phyloP scores from a whole-genome alignment of 176 grass and related monocot genomes.

The Eleusine indica region DNA sequence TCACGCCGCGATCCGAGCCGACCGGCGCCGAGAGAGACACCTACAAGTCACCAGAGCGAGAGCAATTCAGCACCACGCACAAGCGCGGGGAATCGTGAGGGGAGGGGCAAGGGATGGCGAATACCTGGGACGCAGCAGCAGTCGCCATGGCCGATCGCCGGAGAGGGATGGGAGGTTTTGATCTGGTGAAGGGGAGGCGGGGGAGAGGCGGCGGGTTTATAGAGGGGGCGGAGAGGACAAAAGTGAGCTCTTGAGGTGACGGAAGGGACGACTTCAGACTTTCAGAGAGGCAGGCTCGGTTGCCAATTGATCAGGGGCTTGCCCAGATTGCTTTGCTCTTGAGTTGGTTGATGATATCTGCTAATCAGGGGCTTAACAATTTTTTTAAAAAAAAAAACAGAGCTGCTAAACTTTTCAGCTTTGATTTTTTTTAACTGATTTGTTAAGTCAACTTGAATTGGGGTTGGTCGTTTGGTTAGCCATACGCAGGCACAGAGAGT shows the following conservation, averaged over 20 bases:
- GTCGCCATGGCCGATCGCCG: conserved; percentile 36
- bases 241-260: conserved; percentile 49
- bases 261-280: conserved; percentile 50
- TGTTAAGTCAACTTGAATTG: neutral
- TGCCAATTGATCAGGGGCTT: neutral
- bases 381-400: neutral
- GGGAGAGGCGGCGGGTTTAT: conserved; percentile 35
- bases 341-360: neutral
- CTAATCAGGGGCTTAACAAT: neutral
- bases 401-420: neutral
- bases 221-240: neutral
- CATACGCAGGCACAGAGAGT: conserved; percentile 5
- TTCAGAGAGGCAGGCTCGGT: neutral
- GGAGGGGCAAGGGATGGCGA: neutral
- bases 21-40: conserved; percentile 39
- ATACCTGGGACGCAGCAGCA: conserved; percentile 43
- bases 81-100: neutral
- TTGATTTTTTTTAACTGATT: neutral
- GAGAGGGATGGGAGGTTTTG: conserved; percentile 5
- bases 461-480: conserved; percentile 6
- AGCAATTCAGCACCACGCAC: neutral
- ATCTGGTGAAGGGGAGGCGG: conserved; percentile 5
- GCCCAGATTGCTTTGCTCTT: conserved; percentile 17
- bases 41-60: conserved; percentile 2
- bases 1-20: conserved; percentile 44